These are phyloP conservation scores for Starmerella ratchasimensis DNA, from an alignment of 805 yeast genomes.

Conservation along the genomic window DNA sequence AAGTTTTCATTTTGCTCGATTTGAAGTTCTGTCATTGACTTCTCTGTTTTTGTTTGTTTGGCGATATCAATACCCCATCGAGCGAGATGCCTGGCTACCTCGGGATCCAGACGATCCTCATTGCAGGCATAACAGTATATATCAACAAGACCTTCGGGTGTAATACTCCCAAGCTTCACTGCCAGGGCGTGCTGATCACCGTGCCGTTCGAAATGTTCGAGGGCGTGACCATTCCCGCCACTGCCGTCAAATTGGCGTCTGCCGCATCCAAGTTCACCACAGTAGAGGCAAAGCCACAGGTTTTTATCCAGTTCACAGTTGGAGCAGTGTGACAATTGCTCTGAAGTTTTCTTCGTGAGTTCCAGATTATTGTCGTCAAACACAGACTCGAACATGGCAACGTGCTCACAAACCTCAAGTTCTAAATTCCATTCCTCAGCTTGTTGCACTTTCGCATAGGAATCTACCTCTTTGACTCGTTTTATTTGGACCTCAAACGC, in stretches of 20 bases:
- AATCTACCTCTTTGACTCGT: constrained; percentile 41
- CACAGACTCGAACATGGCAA: constrained; percentile 33
- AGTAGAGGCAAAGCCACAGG: constrained; percentile 81
- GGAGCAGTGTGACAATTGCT: constrained; percentile 24
- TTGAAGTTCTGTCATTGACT: constrained; percentile 75
- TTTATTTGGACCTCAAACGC: constrained; percentile 25
- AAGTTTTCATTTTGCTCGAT: constrained; percentile 85
- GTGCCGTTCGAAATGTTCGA: constrained; percentile 46
- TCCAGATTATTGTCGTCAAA: constrained; percentile 2
- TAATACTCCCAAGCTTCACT: constrained; percentile 78
- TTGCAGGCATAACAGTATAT: constrained; percentile 79
- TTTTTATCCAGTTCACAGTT: constrained; percentile 47
- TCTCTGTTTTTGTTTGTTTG: constrained; percentile 59
- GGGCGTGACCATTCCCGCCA: constrained; percentile 88
- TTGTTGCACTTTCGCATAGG: constrained; percentile 49
- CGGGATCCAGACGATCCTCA: constrained; percentile 73
- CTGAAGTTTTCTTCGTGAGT: constrained; percentile 1
- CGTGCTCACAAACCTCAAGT: constrained; percentile 65
- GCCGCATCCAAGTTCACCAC: constrained; percentile 93
- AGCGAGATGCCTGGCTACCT: constrained; percentile 34
- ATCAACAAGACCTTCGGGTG: constrained; percentile 60
- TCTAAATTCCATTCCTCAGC: constrained; percentile 88
- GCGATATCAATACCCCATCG: constrained; percentile 55
- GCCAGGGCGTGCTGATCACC: constrained; percentile 57
- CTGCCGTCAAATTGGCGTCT: constrained; percentile 86